Base-by-base conservation (phyloP, 768 basidiomycete genomes). In the Phylloporus sp. region DNA sequence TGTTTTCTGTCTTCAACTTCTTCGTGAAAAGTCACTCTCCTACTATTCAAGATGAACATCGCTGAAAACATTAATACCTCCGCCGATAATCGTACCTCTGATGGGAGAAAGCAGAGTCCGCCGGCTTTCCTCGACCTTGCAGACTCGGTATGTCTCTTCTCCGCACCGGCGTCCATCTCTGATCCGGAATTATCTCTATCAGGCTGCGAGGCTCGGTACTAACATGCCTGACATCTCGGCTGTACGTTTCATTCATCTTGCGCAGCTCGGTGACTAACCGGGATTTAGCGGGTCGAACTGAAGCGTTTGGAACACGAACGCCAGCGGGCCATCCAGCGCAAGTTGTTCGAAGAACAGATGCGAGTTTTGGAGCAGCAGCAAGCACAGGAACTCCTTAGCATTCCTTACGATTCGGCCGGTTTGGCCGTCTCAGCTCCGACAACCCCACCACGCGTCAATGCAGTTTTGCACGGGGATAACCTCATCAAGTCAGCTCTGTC, bases 271-370 rank as follows among this genome's bases (percentile, higher is more conserved):
- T 3, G n/a, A 47, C 55, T 59, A 42, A 51, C 45, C 32, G 40
- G 11, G 50, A 20, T 53, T 55, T 47, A 91, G 88, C 88, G 90
- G 61, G 86, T 93, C 55, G 91, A 95, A 67, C 77, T 92, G 64
- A 97, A 94, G 69, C 88, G 93, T 59, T 73, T 89, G 57, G 72
- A 70, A 52, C 92, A 97, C 65, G 93, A 97, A 71, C 85, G 90
- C 46, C 91, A 94, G 71, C 91, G 94, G 55, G 74, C 74, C 34
- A 68, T 90, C 38, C 94, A 95, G 68, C 86, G 93, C 66, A 88
- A 85, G 71, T 72, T 91, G 62, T 98, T 97, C 70, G 95, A 98
- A 72, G 91, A 95, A 62, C 93, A 97, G 73, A 97, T 97, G 95
- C 86, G 88, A 49, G 84, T 79, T 48, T 80, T 98, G 57, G 94